Conservation (phyloP, 164 flowering plant genomes). For the Vitis rotundifolia region DNA sequence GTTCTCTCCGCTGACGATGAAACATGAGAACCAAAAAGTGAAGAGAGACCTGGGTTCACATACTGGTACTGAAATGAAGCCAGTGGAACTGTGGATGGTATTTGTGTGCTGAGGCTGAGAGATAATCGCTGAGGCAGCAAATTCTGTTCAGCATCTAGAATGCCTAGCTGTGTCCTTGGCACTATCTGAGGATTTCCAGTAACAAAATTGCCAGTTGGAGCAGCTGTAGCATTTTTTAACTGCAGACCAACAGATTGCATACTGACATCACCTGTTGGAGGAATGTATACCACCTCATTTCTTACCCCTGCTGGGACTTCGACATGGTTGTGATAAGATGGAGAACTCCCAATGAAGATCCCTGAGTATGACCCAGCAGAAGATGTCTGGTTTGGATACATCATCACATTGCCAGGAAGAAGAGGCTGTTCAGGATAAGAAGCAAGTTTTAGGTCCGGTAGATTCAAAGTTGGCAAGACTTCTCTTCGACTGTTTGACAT, state of each 20-base stretch:
- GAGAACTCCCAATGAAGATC: slow-evolving; percentile 24
- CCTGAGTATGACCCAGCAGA: slow-evolving; percentile 26
- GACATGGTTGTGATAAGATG: slow-evolving; percentile 18
- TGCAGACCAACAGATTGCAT: slow-evolving; percentile 31
- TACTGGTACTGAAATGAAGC: slow-evolving; percentile 46
- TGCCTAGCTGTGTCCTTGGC: slow-evolving; percentile 32
- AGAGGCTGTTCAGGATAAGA: slow-evolving; percentile 12
- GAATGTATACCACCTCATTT: slow-evolving; percentile 35
- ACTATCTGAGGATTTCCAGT: slow-evolving; percentile 33
- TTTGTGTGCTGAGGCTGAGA: slow-evolving; percentile 66
- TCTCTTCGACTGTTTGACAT: slow-evolving; percentile 14
- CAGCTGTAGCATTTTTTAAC: slow-evolving; percentile 20
- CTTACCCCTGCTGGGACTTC: slow-evolving; percentile 21
- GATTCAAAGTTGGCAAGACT: slow-evolving; percentile 10
- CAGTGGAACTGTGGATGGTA: slow-evolving; percentile 41
- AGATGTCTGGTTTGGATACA: slow-evolving; percentile 28
- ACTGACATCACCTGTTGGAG: slow-evolving; percentile 18
- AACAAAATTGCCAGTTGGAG: slow-evolving; percentile 26
- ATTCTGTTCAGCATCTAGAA: slow-evolving; percentile 42
- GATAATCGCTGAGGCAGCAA: slow-evolving; percentile 62
- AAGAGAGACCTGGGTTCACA: slow-evolving; percentile 33
- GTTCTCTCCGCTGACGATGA: slow-evolving; percentile 40
- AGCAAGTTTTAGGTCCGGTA: slow-evolving; percentile 10
- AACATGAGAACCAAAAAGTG: slow-evolving; percentile 32
- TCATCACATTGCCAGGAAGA: slow-evolving; percentile 19